Evolutionary conservation across 2,329 filamentous ascomycete species (phyloP).

Genomic region (Aulographum hederae): DNA sequence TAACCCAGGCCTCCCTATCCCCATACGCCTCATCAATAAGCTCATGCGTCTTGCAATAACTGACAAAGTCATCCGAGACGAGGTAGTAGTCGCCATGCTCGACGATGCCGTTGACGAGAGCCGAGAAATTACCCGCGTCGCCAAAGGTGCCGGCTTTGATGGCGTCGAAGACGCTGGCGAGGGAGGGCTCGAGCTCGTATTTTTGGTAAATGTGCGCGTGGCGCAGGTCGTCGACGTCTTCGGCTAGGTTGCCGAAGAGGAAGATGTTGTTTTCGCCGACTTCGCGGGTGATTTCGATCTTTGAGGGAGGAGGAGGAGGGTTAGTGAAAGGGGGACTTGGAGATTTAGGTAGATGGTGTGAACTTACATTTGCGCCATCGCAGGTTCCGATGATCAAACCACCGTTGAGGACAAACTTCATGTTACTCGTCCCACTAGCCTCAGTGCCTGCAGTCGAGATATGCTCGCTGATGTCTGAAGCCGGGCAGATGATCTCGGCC

Average conservation of each 20-base stretch:
- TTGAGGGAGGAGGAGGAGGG: neutral
- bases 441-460: slow-evolving; percentile 97
- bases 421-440: slow-evolving; percentile 78
- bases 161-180: slow-evolving; percentile 64
- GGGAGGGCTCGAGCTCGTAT: slow-evolving; percentile 58
- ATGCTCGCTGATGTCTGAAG: slow-evolving; percentile 92
- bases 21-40: slow-evolving; percentile 84
- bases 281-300: slow-evolving; percentile 96
- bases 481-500: slow-evolving; percentile 88
- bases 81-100: slow-evolving; percentile 96
- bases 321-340: neutral
- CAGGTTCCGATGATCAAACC: slow-evolving; percentile 95
- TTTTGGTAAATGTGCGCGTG: slow-evolving; percentile 73
- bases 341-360: neutral
- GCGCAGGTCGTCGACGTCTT: slow-evolving; percentile 91
- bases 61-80: slow-evolving; percentile 92
- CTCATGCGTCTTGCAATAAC: slow-evolving; percentile 78
- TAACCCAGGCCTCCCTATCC: slow-evolving; percentile 83
- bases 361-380: slow-evolving; percentile 82
- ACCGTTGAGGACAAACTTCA: slow-evolving; percentile 98
- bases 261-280: slow-evolving; percentile 96
- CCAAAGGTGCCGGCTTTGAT: slow-evolving; percentile 74
- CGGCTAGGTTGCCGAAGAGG: slow-evolving; percentile 87
- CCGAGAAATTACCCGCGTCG: slow-evolving; percentile 57
- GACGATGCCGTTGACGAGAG: slow-evolving; percentile 66